Percentiles rank a stretch among this genome's conserved stretches.
Conservation (phyloP, 441 rosid species). For the Adansonia gregorii region DNA sequence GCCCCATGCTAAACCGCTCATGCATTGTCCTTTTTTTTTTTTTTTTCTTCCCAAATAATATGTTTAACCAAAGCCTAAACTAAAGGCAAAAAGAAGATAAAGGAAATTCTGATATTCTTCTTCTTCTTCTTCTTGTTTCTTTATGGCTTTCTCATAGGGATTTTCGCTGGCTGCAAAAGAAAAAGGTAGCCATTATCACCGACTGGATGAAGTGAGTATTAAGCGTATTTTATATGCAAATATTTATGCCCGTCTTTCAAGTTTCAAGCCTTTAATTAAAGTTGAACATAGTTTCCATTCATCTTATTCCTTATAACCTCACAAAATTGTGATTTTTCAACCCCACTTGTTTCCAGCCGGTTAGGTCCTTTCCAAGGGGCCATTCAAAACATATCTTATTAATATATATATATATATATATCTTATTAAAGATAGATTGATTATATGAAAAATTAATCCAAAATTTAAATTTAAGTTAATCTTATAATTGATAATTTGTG, state of each 20-base stretch:
- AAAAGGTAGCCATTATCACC: slow-evolving; percentile 23
- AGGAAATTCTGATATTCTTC: background rate
- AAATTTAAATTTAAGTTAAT: too few relatives aligned
- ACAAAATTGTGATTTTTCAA: background rate
- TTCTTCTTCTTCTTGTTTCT: background rate
- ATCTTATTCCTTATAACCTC: slow-evolving; percentile 7
- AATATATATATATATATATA: too few relatives aligned
- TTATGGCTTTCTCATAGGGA: background rate
- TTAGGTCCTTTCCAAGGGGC: too few relatives aligned
- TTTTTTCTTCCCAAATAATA: too few relatives aligned
- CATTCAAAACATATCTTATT: too few relatives aligned
- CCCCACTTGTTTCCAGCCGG: too few relatives aligned
- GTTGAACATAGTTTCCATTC: too few relatives aligned
- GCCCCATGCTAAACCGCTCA: slow-evolving; percentile 30
- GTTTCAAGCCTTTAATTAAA: background rate
- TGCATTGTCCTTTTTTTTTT: slow-evolving; percentile 15
- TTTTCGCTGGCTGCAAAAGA: background rate
- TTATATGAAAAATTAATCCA: too few relatives aligned
- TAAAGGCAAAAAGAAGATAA: slow-evolving; percentile 5
- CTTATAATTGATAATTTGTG: too few relatives aligned
- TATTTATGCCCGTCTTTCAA: too few relatives aligned
- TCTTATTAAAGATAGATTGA: too few relatives aligned
- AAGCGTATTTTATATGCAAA: slow-evolving; percentile 15
- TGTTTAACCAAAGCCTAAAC: background rate
- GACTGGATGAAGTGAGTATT: background rate